These are phyloP conservation scores for Globisporangium mamillatum DNA, from an alignment of 352 stramenopile genomes.

Conservation along the genomic window DNA sequence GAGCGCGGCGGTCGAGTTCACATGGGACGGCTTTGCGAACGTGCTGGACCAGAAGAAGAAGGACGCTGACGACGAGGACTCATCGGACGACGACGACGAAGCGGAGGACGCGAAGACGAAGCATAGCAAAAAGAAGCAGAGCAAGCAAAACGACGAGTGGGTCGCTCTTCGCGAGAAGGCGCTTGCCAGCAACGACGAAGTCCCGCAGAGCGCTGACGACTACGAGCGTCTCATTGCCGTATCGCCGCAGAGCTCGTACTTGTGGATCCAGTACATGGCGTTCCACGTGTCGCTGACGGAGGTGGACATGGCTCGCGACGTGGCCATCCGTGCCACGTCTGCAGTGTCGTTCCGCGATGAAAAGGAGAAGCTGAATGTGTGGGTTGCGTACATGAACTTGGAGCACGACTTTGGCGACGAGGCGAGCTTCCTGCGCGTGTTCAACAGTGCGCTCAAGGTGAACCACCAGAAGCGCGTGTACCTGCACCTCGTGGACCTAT, in stretches of 20 bases:
- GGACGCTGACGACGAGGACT: constrained; percentile 39
- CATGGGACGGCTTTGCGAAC: constrained; percentile 84
- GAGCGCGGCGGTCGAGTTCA: constrained; percentile 62
- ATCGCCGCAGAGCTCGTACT: constrained; percentile 93
- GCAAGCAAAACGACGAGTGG: constrained; percentile 94
- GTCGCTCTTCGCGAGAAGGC: constrained; percentile 92
- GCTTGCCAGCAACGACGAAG: constrained; percentile 90
- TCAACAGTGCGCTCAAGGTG: constrained; percentile 90
- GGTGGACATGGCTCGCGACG: constrained; percentile 89
- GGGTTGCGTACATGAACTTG: constrained; percentile 94
- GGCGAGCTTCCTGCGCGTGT: constrained; percentile 86
- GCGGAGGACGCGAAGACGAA: constrained; percentile 48
- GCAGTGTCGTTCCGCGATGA: constrained; percentile 95
- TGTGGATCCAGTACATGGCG: constrained; percentile 98
- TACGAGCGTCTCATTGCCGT: constrained; percentile 95
- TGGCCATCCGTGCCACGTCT: constrained; percentile 91
- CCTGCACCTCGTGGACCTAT: constrained; percentile 93
- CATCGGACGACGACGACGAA: constrained; percentile 40
- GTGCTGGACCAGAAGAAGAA: constrained; percentile 47
- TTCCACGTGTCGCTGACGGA: constrained; percentile 96
- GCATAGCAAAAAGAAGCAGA: constrained; percentile 88
- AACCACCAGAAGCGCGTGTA: constrained; percentile 96
- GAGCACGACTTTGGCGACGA: constrained; percentile 96
- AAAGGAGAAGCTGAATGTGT: constrained; percentile 97
- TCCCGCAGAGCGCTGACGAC: constrained; percentile 91